phyloP scores from a whole-genome alignment of 306 rosid species.

The Arachis hypogaea region DNA sequence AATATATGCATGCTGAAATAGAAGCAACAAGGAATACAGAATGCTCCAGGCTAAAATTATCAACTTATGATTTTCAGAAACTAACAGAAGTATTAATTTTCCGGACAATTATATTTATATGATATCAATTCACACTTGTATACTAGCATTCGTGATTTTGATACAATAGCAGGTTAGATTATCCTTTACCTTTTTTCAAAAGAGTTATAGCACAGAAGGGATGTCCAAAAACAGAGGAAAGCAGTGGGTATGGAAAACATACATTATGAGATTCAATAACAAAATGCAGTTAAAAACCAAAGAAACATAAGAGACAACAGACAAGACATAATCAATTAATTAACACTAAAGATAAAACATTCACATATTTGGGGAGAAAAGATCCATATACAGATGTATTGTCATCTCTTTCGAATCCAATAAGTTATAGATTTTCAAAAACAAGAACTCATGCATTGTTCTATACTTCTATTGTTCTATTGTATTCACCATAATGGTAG shows the following conservation, averaged over 20 bases:
- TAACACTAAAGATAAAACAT: not conserved
- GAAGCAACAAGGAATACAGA: slow-evolving; percentile 12
- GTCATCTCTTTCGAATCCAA: slow-evolving; percentile 1
- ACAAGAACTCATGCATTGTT: slow-evolving; percentile 3
- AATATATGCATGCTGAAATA: slow-evolving; percentile 31
- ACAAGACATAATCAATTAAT: not conserved
- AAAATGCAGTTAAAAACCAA: not conserved
- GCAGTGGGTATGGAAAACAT: not conserved
- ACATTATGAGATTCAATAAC: not conserved
- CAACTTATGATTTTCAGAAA: slow-evolving; percentile 15
- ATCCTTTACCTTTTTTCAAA: not conserved
- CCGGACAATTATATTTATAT: slow-evolving; percentile 9
- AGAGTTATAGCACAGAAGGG: not conserved
- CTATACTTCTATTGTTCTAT: not conserved
- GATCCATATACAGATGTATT: not conserved
- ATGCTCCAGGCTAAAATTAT: not conserved
- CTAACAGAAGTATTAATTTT: not conserved
- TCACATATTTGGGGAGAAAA: slow-evolving; percentile 3
- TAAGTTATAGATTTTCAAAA: slow-evolving; percentile 4
- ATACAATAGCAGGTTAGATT: not conserved
- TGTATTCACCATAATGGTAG: slow-evolving; percentile 14
- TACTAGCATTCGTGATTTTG: not conserved
- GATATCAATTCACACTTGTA: not conserved
- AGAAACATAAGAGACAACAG: not conserved
- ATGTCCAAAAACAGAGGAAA: not conserved